Evolutionary conservation across 768 basidiomycete genomes (phyloP).

Genomic region (Boletus edulis): DNA sequence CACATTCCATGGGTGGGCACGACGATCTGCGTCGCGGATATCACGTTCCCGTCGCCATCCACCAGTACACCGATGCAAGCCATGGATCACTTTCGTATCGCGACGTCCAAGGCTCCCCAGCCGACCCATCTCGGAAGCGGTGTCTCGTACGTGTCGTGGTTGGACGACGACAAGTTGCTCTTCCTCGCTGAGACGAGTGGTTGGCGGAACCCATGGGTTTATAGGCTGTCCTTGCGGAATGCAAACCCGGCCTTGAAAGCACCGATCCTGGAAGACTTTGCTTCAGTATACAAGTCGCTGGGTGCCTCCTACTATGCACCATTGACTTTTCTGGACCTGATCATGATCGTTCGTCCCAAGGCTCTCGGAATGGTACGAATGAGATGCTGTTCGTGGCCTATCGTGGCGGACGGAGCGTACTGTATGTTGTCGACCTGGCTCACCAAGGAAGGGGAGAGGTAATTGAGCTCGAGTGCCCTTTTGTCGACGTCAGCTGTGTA

Average conservation of each 20-base stretch:
- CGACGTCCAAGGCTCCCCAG: neutral
- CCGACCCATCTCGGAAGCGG: neutral
- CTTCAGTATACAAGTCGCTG: slow-evolving; percentile 1
- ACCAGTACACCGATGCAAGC: neutral
- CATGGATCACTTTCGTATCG: neutral
- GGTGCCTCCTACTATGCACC: slow-evolving; percentile 2
- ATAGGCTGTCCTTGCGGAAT: neutral
- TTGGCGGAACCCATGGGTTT: slow-evolving; percentile 4
- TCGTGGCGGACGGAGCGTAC: neutral
- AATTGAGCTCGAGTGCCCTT: neutral
- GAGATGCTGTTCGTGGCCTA: slow-evolving; percentile 2
- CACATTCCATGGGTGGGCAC: slow-evolving; percentile 3
- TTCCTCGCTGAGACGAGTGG: slow-evolving; percentile 5
- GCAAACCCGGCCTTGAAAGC: neutral
- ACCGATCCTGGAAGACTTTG: slow-evolving; percentile 1
- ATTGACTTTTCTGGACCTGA: neutral
- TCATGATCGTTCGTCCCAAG: too few relatives aligned
- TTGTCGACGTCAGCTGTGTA: slow-evolving; percentile 4
- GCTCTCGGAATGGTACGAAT: neutral
- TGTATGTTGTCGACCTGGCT: slow-evolving; percentile 1
- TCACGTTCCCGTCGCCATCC: neutral
- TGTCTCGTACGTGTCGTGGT: slow-evolving; percentile 2
- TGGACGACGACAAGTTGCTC: neutral
- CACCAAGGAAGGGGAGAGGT: neutral
- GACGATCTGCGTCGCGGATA: neutral